Evolutionary conservation across 2,329 filamentous ascomycete species (phyloP).

Genomic region (Madurella mycetomatis): DNA sequence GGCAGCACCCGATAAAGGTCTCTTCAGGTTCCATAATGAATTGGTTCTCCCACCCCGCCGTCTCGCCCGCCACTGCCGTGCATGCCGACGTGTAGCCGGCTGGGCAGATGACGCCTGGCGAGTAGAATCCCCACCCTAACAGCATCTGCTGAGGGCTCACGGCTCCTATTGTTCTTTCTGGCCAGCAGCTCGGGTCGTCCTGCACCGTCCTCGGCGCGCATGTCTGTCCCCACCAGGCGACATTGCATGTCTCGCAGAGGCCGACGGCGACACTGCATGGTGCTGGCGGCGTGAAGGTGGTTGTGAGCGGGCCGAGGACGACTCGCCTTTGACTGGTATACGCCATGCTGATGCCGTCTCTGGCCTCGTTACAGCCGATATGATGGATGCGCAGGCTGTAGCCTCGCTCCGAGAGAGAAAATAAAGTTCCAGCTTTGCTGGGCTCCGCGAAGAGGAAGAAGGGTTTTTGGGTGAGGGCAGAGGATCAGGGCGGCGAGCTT

Average conservation of each 20-base stretch:
- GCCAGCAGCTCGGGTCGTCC: constrained; percentile 32
- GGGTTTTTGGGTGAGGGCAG: too few relatives aligned
- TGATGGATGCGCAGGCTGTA: too few relatives aligned
- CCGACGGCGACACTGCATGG: constrained; percentile 19
- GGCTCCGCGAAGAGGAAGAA: too few relatives aligned
- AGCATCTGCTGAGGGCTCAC: constrained; percentile 20
- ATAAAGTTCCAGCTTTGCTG: too few relatives aligned
- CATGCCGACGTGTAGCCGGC: constrained; percentile 32
- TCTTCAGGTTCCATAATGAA: constrained; percentile 16
- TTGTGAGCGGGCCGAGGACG: constrained; percentile 19
- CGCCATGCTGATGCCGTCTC: constrained; percentile 3
- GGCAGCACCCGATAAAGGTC: constrained; percentile 23
- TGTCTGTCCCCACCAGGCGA: constrained; percentile 28
- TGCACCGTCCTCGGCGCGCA: constrained; percentile 17
- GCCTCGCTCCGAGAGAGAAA: too few relatives aligned
- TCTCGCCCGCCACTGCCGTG: constrained; percentile 26
- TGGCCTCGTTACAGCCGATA: too few relatives aligned
- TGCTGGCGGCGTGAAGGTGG: constrained; percentile 15
- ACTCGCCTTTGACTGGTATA: not conserved
- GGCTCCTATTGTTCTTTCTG: constrained; percentile 18
- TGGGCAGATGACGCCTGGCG: constrained; percentile 33
- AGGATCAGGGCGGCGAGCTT: too few relatives aligned
- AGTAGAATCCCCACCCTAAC: constrained; percentile 35
- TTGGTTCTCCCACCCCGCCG: constrained; percentile 15
- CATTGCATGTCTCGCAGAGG: constrained; percentile 22